Evolutionary conservation across 345 rosid genomes (phyloP), one percentile per base, ranked within the genome.

Genomic region (Corchorus olitorius): DNA sequence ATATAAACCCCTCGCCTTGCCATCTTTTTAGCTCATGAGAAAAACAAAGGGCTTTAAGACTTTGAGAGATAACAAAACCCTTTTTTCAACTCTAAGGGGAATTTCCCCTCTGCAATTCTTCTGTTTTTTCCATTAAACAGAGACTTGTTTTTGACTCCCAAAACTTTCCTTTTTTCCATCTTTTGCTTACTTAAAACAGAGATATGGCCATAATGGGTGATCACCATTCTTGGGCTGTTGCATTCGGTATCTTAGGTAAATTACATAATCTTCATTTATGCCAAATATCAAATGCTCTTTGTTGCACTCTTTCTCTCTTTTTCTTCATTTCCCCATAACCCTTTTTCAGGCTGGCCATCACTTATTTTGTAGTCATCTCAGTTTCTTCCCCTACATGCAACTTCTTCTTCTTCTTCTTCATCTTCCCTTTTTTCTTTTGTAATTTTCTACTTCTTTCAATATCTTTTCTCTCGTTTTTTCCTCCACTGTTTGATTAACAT

Each of bases 211-310:
- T 80, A 17, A 66, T 77, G 54, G 72, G 56, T 71, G 55, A 73
- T 48, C 87, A 85, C 70, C 90, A 78, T 61, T 75, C 75, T 2
- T 54, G 65, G 79, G 88, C 87, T 60, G 22, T 81, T 63, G 76
- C 82, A 43, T 94, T 91, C 76, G 98, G 98, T 48, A 62, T 93
- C 79, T 78, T 91, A 70, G 98, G 98, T 94, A 89, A 27, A 56
- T 6, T 8, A 14, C 19, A 7, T 45, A 67, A 4, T 8, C 70
- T 20, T 37, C 43, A 33, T 34, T 37, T 5, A 6, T 33, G 16
- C 45, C 3, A 37, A 37, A 55, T 55, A 53, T n/a, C 33, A 19
- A 53, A 54, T 37, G 50, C 66, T 64, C 64, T 53, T 22, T 10
- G 5, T 39, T 39, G 5, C 65, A 49, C n/a, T 4, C 41, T 1